Evolutionary conservation across 2,329 filamentous ascomycete species (phyloP).

Genomic region (Aspergillus intermedius): DNA sequence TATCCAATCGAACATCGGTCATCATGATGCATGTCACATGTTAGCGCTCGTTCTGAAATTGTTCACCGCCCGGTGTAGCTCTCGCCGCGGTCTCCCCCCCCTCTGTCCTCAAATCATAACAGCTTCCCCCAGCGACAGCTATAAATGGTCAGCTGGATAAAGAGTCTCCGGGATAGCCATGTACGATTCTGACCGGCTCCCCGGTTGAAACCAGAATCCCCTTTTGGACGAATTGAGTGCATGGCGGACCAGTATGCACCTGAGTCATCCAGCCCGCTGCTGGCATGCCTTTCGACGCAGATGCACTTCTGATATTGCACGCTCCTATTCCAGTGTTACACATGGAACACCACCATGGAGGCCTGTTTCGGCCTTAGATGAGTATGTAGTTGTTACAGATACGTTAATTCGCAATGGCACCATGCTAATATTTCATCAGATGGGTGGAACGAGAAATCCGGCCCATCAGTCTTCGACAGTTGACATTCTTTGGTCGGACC

Average conservation of each 20-base stretch:
- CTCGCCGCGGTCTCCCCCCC: neutral
- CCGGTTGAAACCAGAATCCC: slow-evolving; percentile 3
- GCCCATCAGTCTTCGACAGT: slow-evolving; percentile 91
- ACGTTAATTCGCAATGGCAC: slow-evolving; percentile 2
- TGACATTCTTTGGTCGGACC: slow-evolving; percentile 94
- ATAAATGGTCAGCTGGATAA: neutral
- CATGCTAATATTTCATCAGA: slow-evolving; percentile 43
- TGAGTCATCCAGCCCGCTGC: slow-evolving; percentile 28
- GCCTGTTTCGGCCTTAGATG: slow-evolving; percentile 53
- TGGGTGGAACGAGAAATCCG: slow-evolving; percentile 90
- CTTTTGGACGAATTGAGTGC: slow-evolving; percentile 11
- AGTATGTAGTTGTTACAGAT: slow-evolving; percentile 38
- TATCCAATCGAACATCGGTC: neutral
- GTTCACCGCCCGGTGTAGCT: slow-evolving; percentile 12
- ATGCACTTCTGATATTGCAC: slow-evolving; percentile 13
- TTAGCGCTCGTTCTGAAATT: slow-evolving; percentile 3
- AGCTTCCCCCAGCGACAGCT: neutral
- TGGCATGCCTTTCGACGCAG: slow-evolving; percentile 21
- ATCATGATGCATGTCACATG: slow-evolving; percentile 10
- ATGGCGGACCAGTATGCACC: slow-evolving; percentile 32
- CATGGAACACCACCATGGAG: slow-evolving; percentile 50
- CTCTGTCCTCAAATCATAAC: neutral
- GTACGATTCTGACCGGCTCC: slow-evolving; percentile 8
- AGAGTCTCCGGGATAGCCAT: slow-evolving; percentile 9
- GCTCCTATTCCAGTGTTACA: slow-evolving; percentile 20